Percentiles rank a stretch among this genome's conserved stretches.
Evolutionary conservation across 352 stramenopile genomes (phyloP).

Genomic region (Globisporangium alternatum): DNA sequence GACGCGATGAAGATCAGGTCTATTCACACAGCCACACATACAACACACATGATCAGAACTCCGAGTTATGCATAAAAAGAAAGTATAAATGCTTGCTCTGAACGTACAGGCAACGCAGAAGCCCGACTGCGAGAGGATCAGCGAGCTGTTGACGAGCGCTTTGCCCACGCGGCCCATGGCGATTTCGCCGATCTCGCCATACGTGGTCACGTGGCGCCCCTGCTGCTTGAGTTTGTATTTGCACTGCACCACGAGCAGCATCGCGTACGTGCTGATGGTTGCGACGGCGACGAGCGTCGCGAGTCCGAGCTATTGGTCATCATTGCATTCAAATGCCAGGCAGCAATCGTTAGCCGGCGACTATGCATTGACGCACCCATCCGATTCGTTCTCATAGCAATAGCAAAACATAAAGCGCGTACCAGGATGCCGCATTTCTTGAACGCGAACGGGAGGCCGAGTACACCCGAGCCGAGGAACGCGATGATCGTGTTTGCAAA

Average conservation of each 20-base stretch:
- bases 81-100: too few species aligned
- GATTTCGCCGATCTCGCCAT: constrained; percentile 85
- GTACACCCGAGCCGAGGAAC: constrained; percentile 90
- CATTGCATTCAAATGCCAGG: not conserved
- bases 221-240: constrained; percentile 72
- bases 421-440: constrained; percentile 83
- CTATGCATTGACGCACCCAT: constrained; percentile 1
- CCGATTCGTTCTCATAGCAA: not conserved
- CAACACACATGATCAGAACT: not conserved
- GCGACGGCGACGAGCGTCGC: constrained; percentile 51
- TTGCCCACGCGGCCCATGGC: constrained; percentile 69
- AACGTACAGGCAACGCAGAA: constrained; percentile 88
- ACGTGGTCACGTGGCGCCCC: constrained; percentile 52
- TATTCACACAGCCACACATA: constrained; percentile 10
- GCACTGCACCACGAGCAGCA: constrained; percentile 77
- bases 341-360: not conserved
- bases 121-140: constrained; percentile 85
- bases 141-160: constrained; percentile 75
- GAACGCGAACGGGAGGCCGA: constrained; percentile 91
- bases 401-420: constrained; percentile 9
- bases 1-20: constrained; percentile 91
- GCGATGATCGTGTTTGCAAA: constrained; percentile 87
- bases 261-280: constrained; percentile 60
- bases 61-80: not conserved
- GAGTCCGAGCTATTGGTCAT: constrained; percentile 43